Evolutionary conservation across 148 eudicot genomes (phyloP).

Genomic region (Pharnaceum exiguum): DNA sequence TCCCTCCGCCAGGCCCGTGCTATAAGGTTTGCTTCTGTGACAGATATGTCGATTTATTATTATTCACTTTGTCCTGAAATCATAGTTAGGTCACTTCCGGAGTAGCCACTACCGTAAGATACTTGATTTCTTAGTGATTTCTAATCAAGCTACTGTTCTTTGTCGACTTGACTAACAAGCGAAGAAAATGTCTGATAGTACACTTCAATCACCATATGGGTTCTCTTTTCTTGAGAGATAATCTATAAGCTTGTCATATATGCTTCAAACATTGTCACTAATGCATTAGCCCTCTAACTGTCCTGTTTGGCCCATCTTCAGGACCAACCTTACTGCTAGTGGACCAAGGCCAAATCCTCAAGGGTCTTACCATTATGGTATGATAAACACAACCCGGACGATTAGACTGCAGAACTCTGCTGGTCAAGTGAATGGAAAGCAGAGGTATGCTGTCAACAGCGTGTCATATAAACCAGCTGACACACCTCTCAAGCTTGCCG

Average conservation of each 20-base stretch:
- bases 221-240: no score
- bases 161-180: no score
- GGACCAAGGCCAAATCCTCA: constrained; percentile 99
- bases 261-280: neutral
- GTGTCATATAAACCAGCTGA: constrained; percentile 80
- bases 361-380: constrained; percentile 93
- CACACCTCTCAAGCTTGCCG: constrained; percentile 88
- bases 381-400: constrained; percentile 77
- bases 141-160: no score
- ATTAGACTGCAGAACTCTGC: constrained; percentile 69
- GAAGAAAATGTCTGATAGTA: no score
- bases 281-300: neutral
- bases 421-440: constrained; percentile 71
- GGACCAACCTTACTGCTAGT: constrained; percentile 92
- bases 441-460: constrained; percentile 86
- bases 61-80: neutral
- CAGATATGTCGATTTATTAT: neutral
- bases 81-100: no score
- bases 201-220: no score
- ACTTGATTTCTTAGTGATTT: no score
- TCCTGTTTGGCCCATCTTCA: neutral
- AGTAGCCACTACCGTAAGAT: no score
- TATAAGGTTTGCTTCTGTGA: constrained; percentile 32
- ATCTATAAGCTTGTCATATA: neutral
- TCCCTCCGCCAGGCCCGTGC: constrained; percentile 94